A percentile compares a stretch with the other conserved stretches of the same genome.
Evolutionary conservation across 192 early-diverging fungal species (phyloP).

Genomic region (Entrophospora sp.): DNA sequence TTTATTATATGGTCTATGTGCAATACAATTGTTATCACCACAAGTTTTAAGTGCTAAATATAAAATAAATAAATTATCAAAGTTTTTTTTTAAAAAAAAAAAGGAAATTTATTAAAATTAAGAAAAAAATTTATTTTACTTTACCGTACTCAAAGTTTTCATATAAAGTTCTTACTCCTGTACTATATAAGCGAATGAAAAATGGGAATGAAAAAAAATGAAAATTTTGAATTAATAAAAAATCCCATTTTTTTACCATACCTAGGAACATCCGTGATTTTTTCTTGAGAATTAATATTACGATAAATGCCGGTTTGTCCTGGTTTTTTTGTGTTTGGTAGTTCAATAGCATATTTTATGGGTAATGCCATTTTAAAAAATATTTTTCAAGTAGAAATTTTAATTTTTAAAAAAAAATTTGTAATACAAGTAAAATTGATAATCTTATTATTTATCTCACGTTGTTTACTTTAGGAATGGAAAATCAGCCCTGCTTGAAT

Average conservation of each 20-base stretch:
- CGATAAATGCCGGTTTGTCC: conserved; percentile 46
- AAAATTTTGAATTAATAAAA: background rate
- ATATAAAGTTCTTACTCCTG: conserved; percentile 26
- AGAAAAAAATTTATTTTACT: background rate
- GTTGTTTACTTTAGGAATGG: too few species aligned
- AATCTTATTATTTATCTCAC: too few species aligned
- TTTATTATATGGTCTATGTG: conserved; percentile 51
- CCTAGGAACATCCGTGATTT: background rate
- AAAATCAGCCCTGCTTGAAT: too few species aligned
- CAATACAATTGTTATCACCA: conserved; percentile 52
- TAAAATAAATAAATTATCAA: background rate
- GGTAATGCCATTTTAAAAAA: too few species aligned
- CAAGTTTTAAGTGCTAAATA: conserved; percentile 42
- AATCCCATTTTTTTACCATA: background rate
- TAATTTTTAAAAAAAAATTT: too few species aligned
- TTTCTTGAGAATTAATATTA: conserved; percentile 20
- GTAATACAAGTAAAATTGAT: too few species aligned
- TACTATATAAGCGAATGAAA: background rate
- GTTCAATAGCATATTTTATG: conserved; percentile 23
- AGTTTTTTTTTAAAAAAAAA: background rate
- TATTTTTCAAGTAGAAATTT: too few species aligned
- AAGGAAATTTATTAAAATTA: background rate
- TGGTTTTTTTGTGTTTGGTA: conserved; percentile 37
- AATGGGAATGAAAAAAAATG: background rate
- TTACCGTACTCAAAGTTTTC: conserved; percentile 27